A percentile compares a stretch with the other conserved stretches of the same genome.
Evolutionary conservation across 140 eudicot genomes (phyloP).

Genomic region (Senecio squalidus): DNA sequence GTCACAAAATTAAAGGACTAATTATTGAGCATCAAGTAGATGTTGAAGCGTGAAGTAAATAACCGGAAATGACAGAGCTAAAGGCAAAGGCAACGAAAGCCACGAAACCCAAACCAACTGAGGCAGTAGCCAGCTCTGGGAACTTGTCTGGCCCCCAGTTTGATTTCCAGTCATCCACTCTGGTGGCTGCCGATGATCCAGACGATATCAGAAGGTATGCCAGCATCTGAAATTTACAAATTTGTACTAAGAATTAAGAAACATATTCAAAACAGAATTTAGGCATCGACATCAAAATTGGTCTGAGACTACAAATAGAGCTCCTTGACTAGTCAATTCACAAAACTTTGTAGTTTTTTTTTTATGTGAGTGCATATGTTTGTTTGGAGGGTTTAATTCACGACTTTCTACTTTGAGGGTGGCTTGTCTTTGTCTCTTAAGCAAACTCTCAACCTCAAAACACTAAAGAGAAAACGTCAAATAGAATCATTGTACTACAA

Average conservation of each 20-base stretch:
- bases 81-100: constrained; percentile 67
- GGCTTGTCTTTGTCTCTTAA: no score
- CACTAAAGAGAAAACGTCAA: no score
- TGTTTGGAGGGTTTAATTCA: no score
- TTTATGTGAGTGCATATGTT: no score
- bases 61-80: constrained; percentile 83
- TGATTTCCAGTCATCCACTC: constrained; percentile 78
- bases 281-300: background rate
- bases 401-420: no score
- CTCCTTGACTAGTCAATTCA: background rate
- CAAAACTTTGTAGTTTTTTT: background rate
- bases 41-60: constrained; percentile 48
- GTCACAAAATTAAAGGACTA: constrained; percentile 17
- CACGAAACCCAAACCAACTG: constrained; percentile 65
- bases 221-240: constrained; percentile 44
- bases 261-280: background rate
- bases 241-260: constrained; percentile 3
- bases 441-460: no score
- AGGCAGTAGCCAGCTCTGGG: constrained; percentile 69
- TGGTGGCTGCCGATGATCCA: constrained; percentile 79
- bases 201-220: constrained; percentile 85
- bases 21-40: constrained; percentile 24
- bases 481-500: no score
- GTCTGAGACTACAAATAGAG: background rate
- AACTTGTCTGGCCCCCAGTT: constrained; percentile 96